These are phyloP conservation scores for Nasturtium officinale DNA, from an alignment of 345 rosid genomes.

Conservation along the genomic window DNA sequence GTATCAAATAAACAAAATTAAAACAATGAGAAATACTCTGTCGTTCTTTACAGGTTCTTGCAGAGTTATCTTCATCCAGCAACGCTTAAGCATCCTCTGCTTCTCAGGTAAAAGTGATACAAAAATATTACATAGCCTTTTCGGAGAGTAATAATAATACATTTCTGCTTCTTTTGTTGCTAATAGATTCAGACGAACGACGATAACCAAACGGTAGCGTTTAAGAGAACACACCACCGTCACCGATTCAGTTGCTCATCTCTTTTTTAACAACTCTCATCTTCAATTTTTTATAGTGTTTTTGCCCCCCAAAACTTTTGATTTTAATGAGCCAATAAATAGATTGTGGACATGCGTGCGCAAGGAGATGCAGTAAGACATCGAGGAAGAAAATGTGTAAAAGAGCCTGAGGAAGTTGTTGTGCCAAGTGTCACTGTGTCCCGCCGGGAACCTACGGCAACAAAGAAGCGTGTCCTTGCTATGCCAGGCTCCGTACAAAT, in stretches of 20 bases:
- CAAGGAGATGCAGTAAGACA: constrained; percentile 58
- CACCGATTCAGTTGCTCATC: constrained; percentile 32
- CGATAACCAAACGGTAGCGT: constrained; percentile 32
- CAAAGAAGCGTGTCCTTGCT: constrained; percentile 58
- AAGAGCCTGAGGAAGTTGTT: constrained; percentile 70
- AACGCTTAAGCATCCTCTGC: constrained; percentile 31
- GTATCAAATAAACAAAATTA: not conserved
- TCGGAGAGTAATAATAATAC: not conserved
- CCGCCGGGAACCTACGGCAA: constrained; percentile 68
- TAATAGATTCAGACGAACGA: constrained; percentile 33
- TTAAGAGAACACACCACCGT: constrained; percentile 35
- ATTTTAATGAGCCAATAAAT: not conserved
- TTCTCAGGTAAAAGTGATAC: constrained; percentile 32
- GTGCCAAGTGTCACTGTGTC: constrained; percentile 64
- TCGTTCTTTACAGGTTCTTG: constrained; percentile 34
- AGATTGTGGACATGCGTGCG: constrained; percentile 57
- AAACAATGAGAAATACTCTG: not conserved
- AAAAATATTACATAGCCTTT: not conserved
- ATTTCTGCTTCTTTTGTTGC: constrained; percentile 9
- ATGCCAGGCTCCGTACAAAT: constrained; percentile 54
- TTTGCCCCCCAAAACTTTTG: not conserved
- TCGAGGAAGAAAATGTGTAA: constrained; percentile 58
- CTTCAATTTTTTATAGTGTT: not conserved
- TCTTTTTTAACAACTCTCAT: not conserved
- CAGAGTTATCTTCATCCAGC: constrained; percentile 24